These are phyloP conservation scores for Calonectria pauciramosa DNA, from an alignment of 2,329 filamentous ascomycete species.

Conservation along the genomic window DNA sequence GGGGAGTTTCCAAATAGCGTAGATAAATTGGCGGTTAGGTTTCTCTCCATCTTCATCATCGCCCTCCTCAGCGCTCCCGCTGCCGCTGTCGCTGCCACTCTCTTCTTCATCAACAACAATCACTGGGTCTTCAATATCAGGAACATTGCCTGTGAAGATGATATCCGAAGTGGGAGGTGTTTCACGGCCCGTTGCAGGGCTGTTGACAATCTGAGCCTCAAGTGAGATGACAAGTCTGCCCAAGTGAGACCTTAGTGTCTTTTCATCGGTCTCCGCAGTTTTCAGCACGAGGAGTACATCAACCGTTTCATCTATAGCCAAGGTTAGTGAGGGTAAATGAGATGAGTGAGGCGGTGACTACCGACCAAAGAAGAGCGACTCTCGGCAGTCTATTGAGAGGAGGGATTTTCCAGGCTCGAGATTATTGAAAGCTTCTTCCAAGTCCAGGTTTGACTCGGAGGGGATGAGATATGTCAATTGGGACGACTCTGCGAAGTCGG, in stretches of 20 bases:
- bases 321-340: conserved; percentile 56
- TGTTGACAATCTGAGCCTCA: conserved; percentile 75
- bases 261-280: conserved; percentile 71
- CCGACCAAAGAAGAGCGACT: conserved; percentile 81
- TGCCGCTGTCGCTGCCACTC: conserved; percentile 43
- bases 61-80: conserved; percentile 41
- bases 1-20: conserved; percentile 72
- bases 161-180: conserved; percentile 66
- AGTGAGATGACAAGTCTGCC: conserved; percentile 74
- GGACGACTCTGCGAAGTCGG: conserved; percentile 68
- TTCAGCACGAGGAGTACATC: conserved; percentile 77
- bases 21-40: conserved; percentile 55
- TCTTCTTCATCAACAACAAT: conserved; percentile 61
- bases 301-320: conserved; percentile 77
- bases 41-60: conserved; percentile 40
- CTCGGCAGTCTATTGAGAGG: conserved; percentile 72
- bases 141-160: conserved; percentile 69
- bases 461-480: conserved; percentile 74
- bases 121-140: conserved; percentile 64
- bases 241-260: conserved; percentile 70
- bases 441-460: conserved; percentile 65
- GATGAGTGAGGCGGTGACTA: conserved; percentile 41
- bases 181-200: conserved; percentile 63
- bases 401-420: conserved; percentile 59
- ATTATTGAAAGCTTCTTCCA: conserved; percentile 65